A percentile compares a stretch with the other conserved stretches of the same genome.
These are phyloP conservation scores for Curvularia sp. DNA, from an alignment of 2,329 filamentous ascomycete species.

Conservation along the genomic window DNA sequence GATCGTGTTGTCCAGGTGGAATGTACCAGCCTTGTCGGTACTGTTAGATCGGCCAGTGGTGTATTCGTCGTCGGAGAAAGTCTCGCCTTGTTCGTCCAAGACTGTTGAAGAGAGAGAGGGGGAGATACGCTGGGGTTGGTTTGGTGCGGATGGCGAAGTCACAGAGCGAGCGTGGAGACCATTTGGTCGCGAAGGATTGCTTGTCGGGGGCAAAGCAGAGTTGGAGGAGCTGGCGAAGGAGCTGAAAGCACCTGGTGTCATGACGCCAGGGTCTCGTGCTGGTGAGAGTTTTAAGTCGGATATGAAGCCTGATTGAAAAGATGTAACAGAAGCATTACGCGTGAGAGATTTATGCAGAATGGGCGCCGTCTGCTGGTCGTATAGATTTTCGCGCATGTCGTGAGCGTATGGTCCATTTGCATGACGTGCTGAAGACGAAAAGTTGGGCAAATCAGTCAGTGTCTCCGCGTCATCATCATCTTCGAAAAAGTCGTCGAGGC, in stretches of 20 bases:
- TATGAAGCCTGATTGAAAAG: slow-evolving; percentile 84
- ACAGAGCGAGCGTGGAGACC: slow-evolving; percentile 79
- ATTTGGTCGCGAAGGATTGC: slow-evolving; percentile 60
- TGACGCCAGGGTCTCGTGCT: slow-evolving; percentile 58
- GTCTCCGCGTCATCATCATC: slow-evolving; percentile 52
- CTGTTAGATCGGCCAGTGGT: slow-evolving; percentile 55
- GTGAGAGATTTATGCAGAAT: slow-evolving; percentile 84
- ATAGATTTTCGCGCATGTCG: slow-evolving; percentile 72
- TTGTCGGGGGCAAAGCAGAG: slow-evolving; percentile 29
- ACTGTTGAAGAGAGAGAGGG: slow-evolving; percentile 68
- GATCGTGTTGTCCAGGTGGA: slow-evolving; percentile 60
- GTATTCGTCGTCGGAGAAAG: slow-evolving; percentile 78
- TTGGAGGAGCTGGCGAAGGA: slow-evolving; percentile 40
- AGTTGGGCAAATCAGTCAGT: slow-evolving; percentile 44
- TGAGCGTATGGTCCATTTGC: slow-evolving; percentile 37
- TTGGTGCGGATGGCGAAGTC: slow-evolving; percentile 73
- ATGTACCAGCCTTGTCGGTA: slow-evolving; percentile 32
- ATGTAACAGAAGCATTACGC: slow-evolving; percentile 73
- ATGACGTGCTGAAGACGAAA: slow-evolving; percentile 43
- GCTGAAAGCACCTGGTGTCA: slow-evolving; percentile 66
- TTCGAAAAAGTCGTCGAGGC: slow-evolving; percentile 64
- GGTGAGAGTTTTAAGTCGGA: slow-evolving; percentile 72
- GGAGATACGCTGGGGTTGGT: slow-evolving; percentile 54
- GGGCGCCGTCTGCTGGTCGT: slow-evolving; percentile 91
- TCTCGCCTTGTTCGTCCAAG: slow-evolving; percentile 77